Base-by-base conservation (phyloP, 2,329 filamentous ascomycete species). In the Paraconiothyrium sp. region DNA sequence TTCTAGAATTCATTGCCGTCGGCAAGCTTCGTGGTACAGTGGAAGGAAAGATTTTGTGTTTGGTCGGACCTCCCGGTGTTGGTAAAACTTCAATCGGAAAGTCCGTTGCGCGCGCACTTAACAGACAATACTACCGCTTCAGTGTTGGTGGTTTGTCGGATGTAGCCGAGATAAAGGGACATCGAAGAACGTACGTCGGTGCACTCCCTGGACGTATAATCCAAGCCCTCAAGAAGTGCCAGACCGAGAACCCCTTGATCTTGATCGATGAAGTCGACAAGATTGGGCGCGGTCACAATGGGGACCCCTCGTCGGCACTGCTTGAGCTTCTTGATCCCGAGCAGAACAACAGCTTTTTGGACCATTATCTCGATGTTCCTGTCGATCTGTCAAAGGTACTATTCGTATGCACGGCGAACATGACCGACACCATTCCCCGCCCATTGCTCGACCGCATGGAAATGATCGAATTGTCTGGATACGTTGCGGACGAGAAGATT, bases 21-120 rank as follows among this genome's bases (percentile, higher is more conserved):
- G 95, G 95, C 39, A 99, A 99, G 82, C 88, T 99, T 32, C 90
- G 95, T 51, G 95, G 96, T 44, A 97, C 94, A 0, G 95, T 99
- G 0, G 95, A 99, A 79, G 95, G 95, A 77, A 99, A 99, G 82
- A 99, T 99, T 57, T 84, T 99, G 43, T 99, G 95, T 81, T 94
- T 99, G 75, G 96, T 99, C 58, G 95, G 95, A 0, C 95, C 95
- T 56, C 95, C 95, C 20, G 95, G 95, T 83, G 95, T 99, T 30
- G 95, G 95, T 72, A 99, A 99, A 84, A 99, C 95, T 2, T 97
- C 94, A 79, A 99, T 99, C 69, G 95, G 95, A 76, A 99, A 99
- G 79, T 98, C 94, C 0, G 97, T 99, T 72, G 95, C 95, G 16
- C 88, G 94, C 58, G 96, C 95, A 32, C 83, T 99, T 60, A 97